Evolutionary conservation across 1,284 basidiomycete species (phyloP), one percentile per base, ranked within the genome.

Genomic region (Ustilago nuda): DNA sequence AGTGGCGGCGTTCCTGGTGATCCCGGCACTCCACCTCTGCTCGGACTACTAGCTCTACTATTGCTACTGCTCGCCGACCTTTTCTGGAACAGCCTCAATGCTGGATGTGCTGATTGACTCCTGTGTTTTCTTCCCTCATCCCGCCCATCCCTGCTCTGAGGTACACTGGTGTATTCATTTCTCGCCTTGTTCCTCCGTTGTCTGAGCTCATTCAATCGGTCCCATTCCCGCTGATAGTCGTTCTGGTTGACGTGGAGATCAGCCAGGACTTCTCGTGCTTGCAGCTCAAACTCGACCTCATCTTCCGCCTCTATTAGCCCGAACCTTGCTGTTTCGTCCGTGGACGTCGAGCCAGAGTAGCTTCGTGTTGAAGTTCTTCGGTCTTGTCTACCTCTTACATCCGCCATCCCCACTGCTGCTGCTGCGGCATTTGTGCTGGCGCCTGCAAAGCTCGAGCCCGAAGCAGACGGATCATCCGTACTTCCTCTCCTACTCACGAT

Each of bases 231-330:
- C 35, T 77, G 66, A 35, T 72, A 72, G 11, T 69, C 63, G 17
- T 52, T 46, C 11, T 61, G 60, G 30, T 69, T 52, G 4, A 77
- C 57, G 11, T 72, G 41, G 48, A 77, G 60, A 36, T 72, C 74
- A 17, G 60, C 54, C 35, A 77, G 52, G 39, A 77, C 60, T 45
- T 73, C 74, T 13, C 74, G 66, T 30, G 70, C 74, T 56, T 77
- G 70, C 62, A 77, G 55, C 32, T 77, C 74, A n/a, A 77, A 77
- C 27, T 77, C 74, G 45, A 73, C 50, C 60, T 77, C 74, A 52
- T 72, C 70, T n/a, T 72, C 70, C 9, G 70, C 70, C 15, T 77
- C 74, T 8, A 73, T 67, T 50, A 73, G 56, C 2, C 69, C 73
- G 45, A 68, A 72, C 1, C 66, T 58, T 13, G 64, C 62, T 1